Percentiles rank a stretch among this genome's conserved stretches.
phyloP scores from a whole-genome alignment of 805 yeast genomes.

The Kluyveromyces aestuarii region DNA sequence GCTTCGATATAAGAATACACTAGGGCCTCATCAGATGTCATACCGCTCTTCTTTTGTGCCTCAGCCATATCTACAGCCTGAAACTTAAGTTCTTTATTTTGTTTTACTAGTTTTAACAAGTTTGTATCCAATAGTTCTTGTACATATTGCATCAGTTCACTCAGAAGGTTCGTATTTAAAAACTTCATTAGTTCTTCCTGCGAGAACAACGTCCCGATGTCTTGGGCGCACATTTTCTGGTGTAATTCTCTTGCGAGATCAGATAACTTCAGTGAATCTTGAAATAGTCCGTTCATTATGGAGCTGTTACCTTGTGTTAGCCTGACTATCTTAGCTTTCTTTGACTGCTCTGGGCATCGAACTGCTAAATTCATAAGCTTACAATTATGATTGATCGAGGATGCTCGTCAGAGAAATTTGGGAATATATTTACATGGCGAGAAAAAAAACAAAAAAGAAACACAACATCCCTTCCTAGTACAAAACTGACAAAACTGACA shows the following conservation, averaged over 20 bases:
- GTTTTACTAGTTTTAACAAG: slow-evolving; percentile 59
- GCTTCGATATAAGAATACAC: slow-evolving; percentile 88
- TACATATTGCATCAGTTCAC: slow-evolving; percentile 38
- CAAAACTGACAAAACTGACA: too few relatives aligned
- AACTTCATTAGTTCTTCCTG: slow-evolving; percentile 60
- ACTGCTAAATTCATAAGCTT: too few relatives aligned
- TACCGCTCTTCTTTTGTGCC: slow-evolving; percentile 65
- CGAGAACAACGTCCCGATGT: slow-evolving; percentile 42
- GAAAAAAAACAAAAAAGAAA: too few relatives aligned
- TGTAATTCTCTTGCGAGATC: slow-evolving; percentile 53
- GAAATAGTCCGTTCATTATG: not conserved
- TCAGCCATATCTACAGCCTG: slow-evolving; percentile 66
- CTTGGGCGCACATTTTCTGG: slow-evolving; percentile 47
- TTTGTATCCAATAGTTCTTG: slow-evolving; percentile 49
- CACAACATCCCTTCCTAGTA: too few relatives aligned
- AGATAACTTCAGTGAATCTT: slow-evolving; percentile 13
- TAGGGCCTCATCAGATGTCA: slow-evolving; percentile 84
- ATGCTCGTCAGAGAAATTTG: too few relatives aligned
- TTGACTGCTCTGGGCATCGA: not conserved
- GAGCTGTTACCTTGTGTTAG: not conserved
- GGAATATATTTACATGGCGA: too few relatives aligned
- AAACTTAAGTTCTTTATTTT: slow-evolving; percentile 59
- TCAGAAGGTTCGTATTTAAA: slow-evolving; percentile 33
- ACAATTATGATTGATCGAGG: too few relatives aligned
- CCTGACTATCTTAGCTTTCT: not conserved